Evolutionary conservation across 495 filamentous ascomycete species (phyloP), one percentile per base, ranked within the genome.

Genomic region (Hypoxylon cercidicola): DNA sequence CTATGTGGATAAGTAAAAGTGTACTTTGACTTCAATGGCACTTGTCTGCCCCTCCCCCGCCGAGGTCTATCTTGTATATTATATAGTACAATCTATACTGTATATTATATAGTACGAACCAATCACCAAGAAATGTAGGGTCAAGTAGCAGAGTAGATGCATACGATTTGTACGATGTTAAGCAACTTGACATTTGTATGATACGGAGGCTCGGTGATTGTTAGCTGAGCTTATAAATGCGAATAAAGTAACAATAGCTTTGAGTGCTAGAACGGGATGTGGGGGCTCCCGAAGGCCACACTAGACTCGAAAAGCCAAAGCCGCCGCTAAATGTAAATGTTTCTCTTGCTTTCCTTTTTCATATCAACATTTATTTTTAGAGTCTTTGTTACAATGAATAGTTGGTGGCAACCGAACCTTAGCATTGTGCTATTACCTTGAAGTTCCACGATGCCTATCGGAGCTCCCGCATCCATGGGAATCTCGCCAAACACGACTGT

Each of bases 281-380:
- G 64, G 64, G 63, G 64, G 64, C 35, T 58, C 18, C 64, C 58
- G 63, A 20, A 28, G 34, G n/a, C n/a, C n/a, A 52, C 32, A n/a
- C 64, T 67, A 58, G 15, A 30, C 48, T 39, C 48, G 48, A 51
- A 37, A 37, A 37, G 50, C 50, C 30, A 7, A n/a, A n/a, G n/a
- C n/a, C 16, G 30, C 18, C 30, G 28, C 30, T 49, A 49, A 11
- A 2, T 19, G 12, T 40, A 40, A 40, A 40, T 40, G n/a, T 40
- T 40, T 13, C 37, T 40, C 37, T 40, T 32, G 30, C 30, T 15
- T 40, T 40, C 15, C n/a, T 40, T 40, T 40, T 40, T 40, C 15
- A 8, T 32, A 9, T 32, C 3, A 4, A 11, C 5, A 32, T 32
- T 32, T 32, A 32, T 11, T 11, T 32, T 32, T 32, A 9, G 30